Conservation (phyloP, 108 stramenopile species). For the Chaetoceros muelleri region DNA sequence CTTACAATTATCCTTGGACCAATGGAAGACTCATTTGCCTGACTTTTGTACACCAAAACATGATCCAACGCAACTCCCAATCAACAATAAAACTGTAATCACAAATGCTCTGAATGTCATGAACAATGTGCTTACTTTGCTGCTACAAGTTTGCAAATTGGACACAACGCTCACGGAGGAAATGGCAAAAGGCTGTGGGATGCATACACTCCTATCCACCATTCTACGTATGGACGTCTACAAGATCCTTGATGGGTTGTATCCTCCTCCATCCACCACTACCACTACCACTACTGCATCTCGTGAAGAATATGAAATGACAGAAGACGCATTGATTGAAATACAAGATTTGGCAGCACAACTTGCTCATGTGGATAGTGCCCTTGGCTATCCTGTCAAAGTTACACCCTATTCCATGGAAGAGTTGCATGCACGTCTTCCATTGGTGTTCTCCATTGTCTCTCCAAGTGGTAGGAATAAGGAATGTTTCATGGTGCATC, state of each 20-base stretch:
- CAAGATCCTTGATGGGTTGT: too few species aligned
- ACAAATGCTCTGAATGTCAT: conserved; percentile 13
- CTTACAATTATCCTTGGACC: conserved; percentile 3
- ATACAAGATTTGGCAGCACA: conserved; percentile 61
- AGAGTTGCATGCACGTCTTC: conserved; percentile 43
- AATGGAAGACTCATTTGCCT: not conserved
- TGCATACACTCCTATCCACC: conserved; percentile 27
- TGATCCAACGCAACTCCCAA: not conserved
- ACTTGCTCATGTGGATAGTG: conserved; percentile 26
- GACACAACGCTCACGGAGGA: conserved; percentile 57
- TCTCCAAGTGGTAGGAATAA: conserved; percentile 7
- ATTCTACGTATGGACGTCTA: conserved; percentile 22
- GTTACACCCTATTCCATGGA: conserved; percentile 38
- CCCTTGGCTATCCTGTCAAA: conserved; percentile 22
- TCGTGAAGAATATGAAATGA: conserved; percentile 23
- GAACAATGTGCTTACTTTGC: conserved; percentile 11
- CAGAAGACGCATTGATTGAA: conserved; percentile 57
- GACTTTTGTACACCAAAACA: not conserved
- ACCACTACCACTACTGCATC: too few species aligned
- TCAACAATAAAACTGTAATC: not conserved
- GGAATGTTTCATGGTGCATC: conserved; percentile 45
- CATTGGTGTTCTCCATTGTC: conserved; percentile 33
- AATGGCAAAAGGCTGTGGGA: conserved; percentile 33
- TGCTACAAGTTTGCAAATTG: conserved; percentile 18
- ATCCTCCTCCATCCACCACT: too few species aligned